Evolutionary conservation across 345 rosid genomes (phyloP).

Genomic region (Turritis glabra): DNA sequence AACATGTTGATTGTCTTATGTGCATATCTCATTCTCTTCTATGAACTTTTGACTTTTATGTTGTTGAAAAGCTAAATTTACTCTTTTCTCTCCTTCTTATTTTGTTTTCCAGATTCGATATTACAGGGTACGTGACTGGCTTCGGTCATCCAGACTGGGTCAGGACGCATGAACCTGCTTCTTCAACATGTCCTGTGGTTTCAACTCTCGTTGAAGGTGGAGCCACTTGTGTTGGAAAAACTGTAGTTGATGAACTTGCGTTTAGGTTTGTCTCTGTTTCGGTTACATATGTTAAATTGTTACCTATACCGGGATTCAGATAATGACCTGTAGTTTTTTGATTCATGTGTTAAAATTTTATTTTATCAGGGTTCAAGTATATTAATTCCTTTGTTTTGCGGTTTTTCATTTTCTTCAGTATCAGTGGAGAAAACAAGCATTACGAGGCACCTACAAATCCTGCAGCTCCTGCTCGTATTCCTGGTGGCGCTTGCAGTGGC

Average conservation of each 20-base stretch:
- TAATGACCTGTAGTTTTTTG: not conserved
- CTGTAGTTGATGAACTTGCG: constrained; percentile 85
- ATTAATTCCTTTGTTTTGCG: not conserved
- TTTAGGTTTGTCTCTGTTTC: constrained; percentile 53
- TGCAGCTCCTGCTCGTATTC: constrained; percentile 60
- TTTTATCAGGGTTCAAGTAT: not conserved
- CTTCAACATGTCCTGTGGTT: constrained; percentile 62
- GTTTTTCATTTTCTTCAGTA: constrained; percentile 54
- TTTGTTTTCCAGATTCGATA: constrained; percentile 66
- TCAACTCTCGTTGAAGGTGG: constrained; percentile 85
- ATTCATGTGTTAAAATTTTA: not conserved
- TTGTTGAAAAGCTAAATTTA: not conserved
- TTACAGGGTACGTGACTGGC: constrained; percentile 83
- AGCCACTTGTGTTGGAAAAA: constrained; percentile 92
- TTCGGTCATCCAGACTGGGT: constrained; percentile 97
- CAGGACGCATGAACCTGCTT: constrained; percentile 68
- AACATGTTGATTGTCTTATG: not conserved
- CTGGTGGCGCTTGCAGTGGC: constrained; percentile 95
- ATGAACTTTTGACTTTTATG: not conserved
- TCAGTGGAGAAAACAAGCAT: constrained; percentile 84
- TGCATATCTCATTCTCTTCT: not conserved
- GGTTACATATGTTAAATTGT: not conserved
- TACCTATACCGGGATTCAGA: not conserved
- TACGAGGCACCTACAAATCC: constrained; percentile 91
- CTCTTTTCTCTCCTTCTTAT: not conserved